Base-by-base conservation (phyloP, 2,329 filamentous ascomycete species). In the Chrysoporthe deuterocubensis region DNA sequence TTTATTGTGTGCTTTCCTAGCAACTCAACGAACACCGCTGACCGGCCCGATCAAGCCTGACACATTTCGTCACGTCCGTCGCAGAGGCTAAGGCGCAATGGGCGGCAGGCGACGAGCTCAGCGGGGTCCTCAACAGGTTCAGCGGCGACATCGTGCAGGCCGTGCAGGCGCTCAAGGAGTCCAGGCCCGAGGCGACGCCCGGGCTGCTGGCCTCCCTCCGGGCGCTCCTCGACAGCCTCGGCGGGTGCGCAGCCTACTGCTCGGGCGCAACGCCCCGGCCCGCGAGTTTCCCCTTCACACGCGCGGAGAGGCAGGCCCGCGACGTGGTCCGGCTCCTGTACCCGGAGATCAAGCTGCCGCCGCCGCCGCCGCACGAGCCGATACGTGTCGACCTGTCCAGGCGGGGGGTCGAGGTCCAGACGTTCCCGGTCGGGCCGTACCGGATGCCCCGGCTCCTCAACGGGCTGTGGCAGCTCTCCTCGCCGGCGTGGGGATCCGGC, bases 61-160 rank as follows among this genome's bases (percentile, higher is more conserved):
- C 71, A 18, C 73, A 76, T 65, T 73, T 78, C 43, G 9, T 71
- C 8, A 50, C 69, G 2, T 70, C 73, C 21, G 67, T 78, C 42
- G 37, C 56, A 9, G 42, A 37, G 2, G 71, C 71, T 5, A 50
- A 58, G n/a, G 71, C 72, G 3, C 48, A 66, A 21, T 78, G 76
- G 76, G 52, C 70, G 2, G 59, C 26, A 2, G 67, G 68, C n/a
- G 71, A 72, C n/a, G 62, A 72, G 5, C 65, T 78, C 3, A 69
- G 70, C 42, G 52, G 37, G n/a, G 50, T 69, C 1, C 68, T 80
- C 4, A 73, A 72, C 9, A 67, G 61, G 44, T 75, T 78, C 42
- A 74, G 74, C 54, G 78, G 77, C 37, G 78, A 80, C 61, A 73
- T 79, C 42, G 76, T 80, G 3, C 78, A 80, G 64, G 76, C 78